Evolutionary conservation across 148 eudicot genomes (phyloP), one percentile per base, ranked within the genome.

Genomic region (Rhododendron henanense): DNA sequence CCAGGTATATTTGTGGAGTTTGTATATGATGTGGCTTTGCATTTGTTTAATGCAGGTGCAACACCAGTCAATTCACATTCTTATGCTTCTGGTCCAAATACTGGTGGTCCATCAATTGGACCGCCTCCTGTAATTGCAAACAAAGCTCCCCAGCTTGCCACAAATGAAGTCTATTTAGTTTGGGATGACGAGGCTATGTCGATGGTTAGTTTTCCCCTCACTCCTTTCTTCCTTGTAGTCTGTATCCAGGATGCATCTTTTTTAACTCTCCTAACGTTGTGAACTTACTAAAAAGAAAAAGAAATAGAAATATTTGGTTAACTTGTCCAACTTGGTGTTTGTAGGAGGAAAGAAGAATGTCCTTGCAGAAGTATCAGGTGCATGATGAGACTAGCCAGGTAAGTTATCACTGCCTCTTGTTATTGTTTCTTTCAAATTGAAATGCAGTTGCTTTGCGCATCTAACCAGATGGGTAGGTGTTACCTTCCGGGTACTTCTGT

Each of bases 301-400:
- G 39, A 14, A 14, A 33, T 11, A 39, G 39, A 14, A 14, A 33
- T 11, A 39, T 83, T 19, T 83, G 65, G 76, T 44, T 14, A 2
- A 77, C 78, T 15, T 76, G 21, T 74, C 25, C 13, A 77, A 75
- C 76, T 61, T 73, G 77, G 19, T 85, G 19, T 78, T 61, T 89
- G 57, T 92, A 97, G 99, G 99, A 97, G 94, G 99, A 97, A 91
- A 93, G 99, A 92, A 94, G 99, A 88, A 93, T 94, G 92, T 94
- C 98, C 51, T 90, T 97, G 87, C 91, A 89, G 86, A 93, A 93
- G 91, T 93, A 97, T 93, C 98, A 94, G 96, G 99, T 97, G 91
- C 99, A 97, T 93, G 99, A 97, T 90, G 99, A 97, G 91, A 97
- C 97, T 88, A 97, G 98, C 96, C 98, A 97, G 99, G 99, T 97